phyloP scores from a whole-genome alignment of 1,284 basidiomycete species.

The Xerocomus amazonicus region DNA sequence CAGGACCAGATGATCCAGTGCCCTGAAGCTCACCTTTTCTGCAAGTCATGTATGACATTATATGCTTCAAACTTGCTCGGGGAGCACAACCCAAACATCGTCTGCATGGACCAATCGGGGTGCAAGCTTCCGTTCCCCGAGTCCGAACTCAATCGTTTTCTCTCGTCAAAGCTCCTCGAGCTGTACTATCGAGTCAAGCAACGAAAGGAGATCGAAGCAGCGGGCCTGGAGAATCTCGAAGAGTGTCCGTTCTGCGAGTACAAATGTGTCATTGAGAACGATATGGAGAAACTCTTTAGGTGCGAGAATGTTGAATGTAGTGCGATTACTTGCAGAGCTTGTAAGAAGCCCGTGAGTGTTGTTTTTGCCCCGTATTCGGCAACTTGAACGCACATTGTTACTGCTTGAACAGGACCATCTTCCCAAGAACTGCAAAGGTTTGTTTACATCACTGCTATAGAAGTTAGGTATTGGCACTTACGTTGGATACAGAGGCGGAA shows the following conservation, averaged over 20 bases:
- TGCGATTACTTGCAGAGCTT: slow-evolving; percentile 71
- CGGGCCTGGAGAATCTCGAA: slow-evolving; percentile 70
- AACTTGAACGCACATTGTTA: background rate
- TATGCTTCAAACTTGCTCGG: slow-evolving; percentile 52
- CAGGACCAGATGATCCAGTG: slow-evolving; percentile 84
- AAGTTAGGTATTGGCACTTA: background rate
- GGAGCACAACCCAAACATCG: slow-evolving; percentile 50
- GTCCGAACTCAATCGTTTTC: slow-evolving; percentile 61
- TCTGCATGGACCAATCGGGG: slow-evolving; percentile 78
- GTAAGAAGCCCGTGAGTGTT: slow-evolving; percentile 63
- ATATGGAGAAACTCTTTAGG: slow-evolving; percentile 71
- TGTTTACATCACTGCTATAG: slow-evolving; percentile 1
- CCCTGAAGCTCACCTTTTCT: slow-evolving; percentile 77
- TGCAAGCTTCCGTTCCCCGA: slow-evolving; percentile 69
- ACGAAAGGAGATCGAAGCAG: slow-evolving; percentile 72
- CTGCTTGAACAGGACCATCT: slow-evolving; percentile 61
- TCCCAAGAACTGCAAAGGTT: slow-evolving; percentile 84
- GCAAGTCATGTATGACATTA: slow-evolving; percentile 51
- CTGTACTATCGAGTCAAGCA: slow-evolving; percentile 77
- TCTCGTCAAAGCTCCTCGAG: slow-evolving; percentile 57
- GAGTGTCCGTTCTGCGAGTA: slow-evolving; percentile 87
- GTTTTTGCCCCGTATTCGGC: background rate
- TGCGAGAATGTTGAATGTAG: slow-evolving; percentile 74
- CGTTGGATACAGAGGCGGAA: slow-evolving; percentile 51
- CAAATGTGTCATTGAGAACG: slow-evolving; percentile 76